Evolutionary conservation across 2,329 filamentous ascomycete species (phyloP).

Genomic region (Fonsecaea pedrosoi): DNA sequence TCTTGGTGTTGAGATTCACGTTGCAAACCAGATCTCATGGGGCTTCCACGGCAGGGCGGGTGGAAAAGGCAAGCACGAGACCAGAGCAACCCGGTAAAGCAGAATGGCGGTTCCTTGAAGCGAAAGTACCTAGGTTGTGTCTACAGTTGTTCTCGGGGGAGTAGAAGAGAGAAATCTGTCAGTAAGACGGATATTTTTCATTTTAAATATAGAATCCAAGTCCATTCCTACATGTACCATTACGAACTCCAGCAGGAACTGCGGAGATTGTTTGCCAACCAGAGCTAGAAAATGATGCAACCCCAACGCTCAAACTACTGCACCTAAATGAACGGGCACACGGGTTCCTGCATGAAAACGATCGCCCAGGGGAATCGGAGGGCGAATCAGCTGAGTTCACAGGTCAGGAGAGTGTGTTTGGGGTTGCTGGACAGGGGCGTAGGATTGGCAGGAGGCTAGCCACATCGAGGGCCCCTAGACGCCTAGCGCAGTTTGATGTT

Average conservation of each 20-base stretch:
- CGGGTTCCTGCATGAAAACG: conserved; percentile 33
- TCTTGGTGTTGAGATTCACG: conserved; percentile 72
- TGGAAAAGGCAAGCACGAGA: conserved; percentile 22
- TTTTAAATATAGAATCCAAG: conserved; percentile 8
- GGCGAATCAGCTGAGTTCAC: conserved; percentile 8
- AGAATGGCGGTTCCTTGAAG: not conserved
- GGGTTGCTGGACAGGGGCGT: conserved; percentile 13
- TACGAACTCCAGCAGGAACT: not conserved
- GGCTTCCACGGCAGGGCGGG: conserved; percentile 33
- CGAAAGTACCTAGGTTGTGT: not conserved
- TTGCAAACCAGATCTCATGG: conserved; percentile 67
- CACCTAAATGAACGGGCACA: not conserved
- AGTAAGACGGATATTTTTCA: not conserved
- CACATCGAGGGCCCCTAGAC: not conserved
- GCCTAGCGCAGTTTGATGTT: conserved; percentile 29
- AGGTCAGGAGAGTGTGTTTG: conserved; percentile 22
- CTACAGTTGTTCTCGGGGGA: conserved; percentile 2
- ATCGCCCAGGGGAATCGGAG: conserved; percentile 8
- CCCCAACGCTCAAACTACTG: conserved; percentile 6
- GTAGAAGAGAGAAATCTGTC: conserved; percentile 13
- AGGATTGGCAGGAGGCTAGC: not conserved
- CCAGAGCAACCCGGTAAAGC: not conserved
- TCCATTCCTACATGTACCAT: not conserved
- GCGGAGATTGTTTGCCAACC: not conserved
- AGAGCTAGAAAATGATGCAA: conserved; percentile 2